Evolutionary conservation across 805 yeast species (phyloP).

Genomic region (Citeromyces matritensis): DNA sequence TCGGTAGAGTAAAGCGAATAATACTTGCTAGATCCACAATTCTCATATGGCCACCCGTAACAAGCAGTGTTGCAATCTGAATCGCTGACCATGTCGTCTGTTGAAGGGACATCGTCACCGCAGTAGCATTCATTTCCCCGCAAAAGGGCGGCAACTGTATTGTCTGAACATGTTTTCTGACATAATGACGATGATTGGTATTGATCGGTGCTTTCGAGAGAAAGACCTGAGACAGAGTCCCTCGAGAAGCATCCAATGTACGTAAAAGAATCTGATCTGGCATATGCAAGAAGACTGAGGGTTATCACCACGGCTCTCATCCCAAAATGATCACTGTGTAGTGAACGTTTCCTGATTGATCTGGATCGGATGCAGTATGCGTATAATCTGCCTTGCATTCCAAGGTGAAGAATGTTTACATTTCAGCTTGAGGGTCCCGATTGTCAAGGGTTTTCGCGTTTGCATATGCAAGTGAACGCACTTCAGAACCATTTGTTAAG

Average conservation of each 20-base stretch:
- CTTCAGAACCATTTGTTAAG: too few species aligned
- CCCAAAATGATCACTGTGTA: too few species aligned
- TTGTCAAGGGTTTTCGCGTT: too few species aligned
- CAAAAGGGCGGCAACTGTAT: constrained; percentile 32
- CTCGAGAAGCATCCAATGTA: constrained; percentile 14
- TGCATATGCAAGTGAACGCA: too few species aligned
- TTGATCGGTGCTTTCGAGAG: constrained; percentile 26
- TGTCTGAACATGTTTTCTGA: constrained; percentile 28
- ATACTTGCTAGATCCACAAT: constrained; percentile 43
- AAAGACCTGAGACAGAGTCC: constrained; percentile 13
- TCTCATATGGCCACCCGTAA: constrained; percentile 43
- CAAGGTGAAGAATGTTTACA: too few species aligned
- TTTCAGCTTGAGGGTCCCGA: too few species aligned
- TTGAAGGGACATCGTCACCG: constrained; percentile 27
- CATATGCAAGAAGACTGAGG: too few species aligned
- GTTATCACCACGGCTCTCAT: too few species aligned
- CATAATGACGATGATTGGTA: constrained; percentile 56
- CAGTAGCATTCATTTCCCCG: constrained; percentile 52
- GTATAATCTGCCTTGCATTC: too few species aligned
- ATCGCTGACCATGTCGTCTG: constrained; percentile 11
- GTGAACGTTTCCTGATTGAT: too few species aligned
- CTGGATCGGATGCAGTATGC: too few species aligned
- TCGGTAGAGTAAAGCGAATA: constrained; percentile 28
- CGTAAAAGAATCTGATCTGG: too few species aligned
- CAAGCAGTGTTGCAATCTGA: constrained; percentile 32